Evolutionary conservation across 306 rosid species (phyloP).

Genomic region (Hippophae tibetana): DNA sequence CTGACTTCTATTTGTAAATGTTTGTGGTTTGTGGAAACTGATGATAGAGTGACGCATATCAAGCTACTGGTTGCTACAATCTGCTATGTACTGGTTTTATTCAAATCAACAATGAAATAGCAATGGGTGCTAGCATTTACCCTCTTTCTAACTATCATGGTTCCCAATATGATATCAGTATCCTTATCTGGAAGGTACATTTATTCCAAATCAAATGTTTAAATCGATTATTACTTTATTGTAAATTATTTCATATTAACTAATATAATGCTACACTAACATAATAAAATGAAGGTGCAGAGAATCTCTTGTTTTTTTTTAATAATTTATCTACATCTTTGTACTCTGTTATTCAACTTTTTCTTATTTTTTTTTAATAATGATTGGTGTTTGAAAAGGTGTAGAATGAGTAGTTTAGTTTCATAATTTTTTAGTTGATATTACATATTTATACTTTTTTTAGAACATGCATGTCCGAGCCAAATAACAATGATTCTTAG

Average conservation of each 20-base stretch:
- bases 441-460: too few relatives aligned
- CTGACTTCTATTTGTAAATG: too few relatives aligned
- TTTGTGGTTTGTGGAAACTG: background rate
- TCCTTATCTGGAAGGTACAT: conserved; percentile 92
- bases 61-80: conserved; percentile 99
- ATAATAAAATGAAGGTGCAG: background rate
- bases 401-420: too few relatives aligned
- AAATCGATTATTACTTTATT: background rate
- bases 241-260: background rate
- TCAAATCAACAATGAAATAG: conserved; percentile 74
- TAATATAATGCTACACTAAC: background rate
- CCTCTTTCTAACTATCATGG: conserved; percentile 53
- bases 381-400: too few relatives aligned
- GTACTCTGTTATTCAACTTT: too few relatives aligned
- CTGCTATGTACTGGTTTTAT: conserved; percentile 96
- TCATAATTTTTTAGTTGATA: too few relatives aligned
- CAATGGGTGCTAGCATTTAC: conserved; percentile 94
- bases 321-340: too few relatives aligned
- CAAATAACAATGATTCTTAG: background rate
- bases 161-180: conserved; percentile 79
- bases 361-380: too few relatives aligned
- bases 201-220: background rate
- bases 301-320: conserved; percentile 6
- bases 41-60: conserved; percentile 90
- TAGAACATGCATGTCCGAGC: background rate